Conservation (phyloP, 1,284 basidiomycete genomes). For the Golubevia pallescens region DNA sequence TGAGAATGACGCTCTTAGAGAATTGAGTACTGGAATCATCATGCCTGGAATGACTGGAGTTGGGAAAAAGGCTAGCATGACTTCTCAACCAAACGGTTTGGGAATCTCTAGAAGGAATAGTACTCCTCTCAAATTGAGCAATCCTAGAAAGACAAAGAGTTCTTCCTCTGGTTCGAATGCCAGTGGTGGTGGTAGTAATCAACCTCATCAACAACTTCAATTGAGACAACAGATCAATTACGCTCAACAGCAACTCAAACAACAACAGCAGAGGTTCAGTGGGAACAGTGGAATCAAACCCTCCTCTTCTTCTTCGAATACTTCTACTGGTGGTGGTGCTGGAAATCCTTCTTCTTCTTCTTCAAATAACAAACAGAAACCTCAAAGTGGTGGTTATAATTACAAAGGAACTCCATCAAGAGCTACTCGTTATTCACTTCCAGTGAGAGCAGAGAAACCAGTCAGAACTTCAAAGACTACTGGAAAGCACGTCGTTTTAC, state of each 20-base stretch:
- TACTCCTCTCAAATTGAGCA: constrained; percentile 7
- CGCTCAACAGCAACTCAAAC: neutral
- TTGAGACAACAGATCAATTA: constrained; percentile 13
- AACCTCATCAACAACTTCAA: neutral
- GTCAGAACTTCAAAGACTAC: constrained; percentile 86
- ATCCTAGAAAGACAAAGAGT: constrained; percentile 14
- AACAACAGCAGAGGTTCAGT: constrained; percentile 1
- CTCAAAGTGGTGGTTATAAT: constrained; percentile 20
- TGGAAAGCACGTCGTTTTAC: constrained; percentile 87
- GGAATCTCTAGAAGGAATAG: constrained; percentile 10
- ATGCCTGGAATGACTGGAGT: constrained; percentile 25
- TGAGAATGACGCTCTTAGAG: constrained; percentile 35
- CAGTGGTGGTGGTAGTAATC: constrained; percentile 8
- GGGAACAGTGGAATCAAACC: constrained; percentile 9
- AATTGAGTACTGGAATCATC: constrained; percentile 35
- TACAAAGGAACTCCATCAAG: constrained; percentile 59
- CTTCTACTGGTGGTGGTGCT: neutral
- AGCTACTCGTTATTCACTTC: constrained; percentile 55
- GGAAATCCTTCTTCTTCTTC: neutral
- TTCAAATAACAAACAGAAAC: neutral
- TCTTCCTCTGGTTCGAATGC: constrained; percentile 8
- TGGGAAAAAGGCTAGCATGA: constrained; percentile 2
- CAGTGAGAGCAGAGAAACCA: constrained; percentile 65
- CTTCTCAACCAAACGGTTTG: constrained; percentile 22
- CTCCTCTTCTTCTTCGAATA: neutral